Evolutionary conservation across 805 yeast species (phyloP).

Genomic region (Candida verbasci): DNA sequence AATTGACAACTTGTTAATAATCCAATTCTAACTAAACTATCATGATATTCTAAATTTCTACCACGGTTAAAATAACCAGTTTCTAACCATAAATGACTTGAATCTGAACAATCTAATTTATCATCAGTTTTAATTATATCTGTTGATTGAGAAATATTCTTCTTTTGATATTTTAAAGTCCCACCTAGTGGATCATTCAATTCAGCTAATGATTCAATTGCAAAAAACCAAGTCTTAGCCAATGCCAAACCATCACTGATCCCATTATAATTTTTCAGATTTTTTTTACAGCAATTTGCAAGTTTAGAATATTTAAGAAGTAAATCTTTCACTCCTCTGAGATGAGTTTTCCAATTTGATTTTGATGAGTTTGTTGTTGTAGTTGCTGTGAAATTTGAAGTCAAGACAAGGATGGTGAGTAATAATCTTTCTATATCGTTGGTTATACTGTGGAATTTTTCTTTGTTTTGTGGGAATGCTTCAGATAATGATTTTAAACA

Average conservation of each 20-base stretch:
- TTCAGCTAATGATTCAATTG: conserved; percentile 54
- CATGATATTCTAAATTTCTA: conserved; percentile 26
- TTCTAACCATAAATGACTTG: conserved; percentile 19
- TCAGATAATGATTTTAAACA: conserved; percentile 54
- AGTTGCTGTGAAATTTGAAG: conserved; percentile 53
- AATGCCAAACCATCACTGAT: conserved; percentile 44
- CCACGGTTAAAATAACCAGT: conserved; percentile 27
- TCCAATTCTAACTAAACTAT: conserved; percentile 24
- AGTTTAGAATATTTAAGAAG: conserved; percentile 42
- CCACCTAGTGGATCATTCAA: conserved; percentile 51
- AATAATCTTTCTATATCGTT: conserved; percentile 53
- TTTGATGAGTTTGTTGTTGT: conserved; percentile 20
- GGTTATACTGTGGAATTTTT: conserved; percentile 16
- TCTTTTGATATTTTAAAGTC: conserved; percentile 27
- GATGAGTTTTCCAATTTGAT: conserved; percentile 52
- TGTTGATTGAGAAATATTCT: conserved; percentile 1
- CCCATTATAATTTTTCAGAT: conserved; percentile 12
- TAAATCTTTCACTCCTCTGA: conserved; percentile 57
- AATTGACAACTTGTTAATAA: conserved; percentile 19
- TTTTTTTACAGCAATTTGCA: conserved; percentile 9
- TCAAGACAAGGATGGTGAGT: conserved; percentile 57
- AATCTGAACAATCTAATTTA: conserved; percentile 10
- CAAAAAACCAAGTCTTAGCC: conserved; percentile 54
- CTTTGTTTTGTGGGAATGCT: conserved; percentile 16
- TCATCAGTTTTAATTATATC: conserved; percentile 7